A percentile compares a stretch with the other conserved stretches of the same genome.
phyloP scores from a whole-genome alignment of 2,329 filamentous ascomycete genomes.

The Colletotrichum australisinense region DNA sequence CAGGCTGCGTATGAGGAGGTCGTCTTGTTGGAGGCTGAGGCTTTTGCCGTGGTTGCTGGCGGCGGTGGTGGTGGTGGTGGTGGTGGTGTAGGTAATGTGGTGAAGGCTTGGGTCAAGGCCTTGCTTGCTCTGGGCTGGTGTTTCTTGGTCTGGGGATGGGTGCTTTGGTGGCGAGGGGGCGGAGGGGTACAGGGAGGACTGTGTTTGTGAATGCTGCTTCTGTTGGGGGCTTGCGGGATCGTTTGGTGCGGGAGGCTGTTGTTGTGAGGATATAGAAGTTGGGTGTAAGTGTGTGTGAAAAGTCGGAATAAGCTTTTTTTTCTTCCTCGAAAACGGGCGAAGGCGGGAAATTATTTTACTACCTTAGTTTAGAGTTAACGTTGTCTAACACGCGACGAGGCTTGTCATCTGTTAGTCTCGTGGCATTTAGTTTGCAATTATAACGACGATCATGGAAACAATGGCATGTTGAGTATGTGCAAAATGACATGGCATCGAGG shows the following conservation, averaged over 20 bases:
- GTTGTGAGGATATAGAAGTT: slow-evolving; percentile 9
- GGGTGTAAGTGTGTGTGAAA: too few species aligned
- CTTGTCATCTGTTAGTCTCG: too few species aligned
- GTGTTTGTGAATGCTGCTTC: slow-evolving; percentile 25
- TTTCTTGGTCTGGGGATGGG: background rate
- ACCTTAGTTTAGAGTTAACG: too few species aligned
- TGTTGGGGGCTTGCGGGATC: background rate
- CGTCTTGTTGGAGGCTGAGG: background rate
- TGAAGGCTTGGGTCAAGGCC: background rate
- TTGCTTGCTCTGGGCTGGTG: background rate
- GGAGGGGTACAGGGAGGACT: background rate
- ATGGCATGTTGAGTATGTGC: too few species aligned
- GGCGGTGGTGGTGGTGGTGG: too few species aligned
- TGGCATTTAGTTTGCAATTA: too few species aligned
- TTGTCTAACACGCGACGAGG: too few species aligned
- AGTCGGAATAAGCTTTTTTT: too few species aligned
- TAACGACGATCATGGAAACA: too few species aligned
- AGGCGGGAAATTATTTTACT: too few species aligned
- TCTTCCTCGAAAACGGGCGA: too few species aligned
- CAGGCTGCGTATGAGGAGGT: slow-evolving; percentile 41
- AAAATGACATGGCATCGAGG: too few species aligned
- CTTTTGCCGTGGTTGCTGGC: background rate
- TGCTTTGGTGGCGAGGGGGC: slow-evolving; percentile 23
- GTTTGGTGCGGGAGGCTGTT: slow-evolving; percentile 7
- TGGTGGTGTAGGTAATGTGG: background rate